A percentile compares a stretch with the other conserved stretches of the same genome.
These are phyloP conservation scores for Naganishia sp. DNA, from an alignment of 1,284 basidiomycete species.

Conservation along the genomic window DNA sequence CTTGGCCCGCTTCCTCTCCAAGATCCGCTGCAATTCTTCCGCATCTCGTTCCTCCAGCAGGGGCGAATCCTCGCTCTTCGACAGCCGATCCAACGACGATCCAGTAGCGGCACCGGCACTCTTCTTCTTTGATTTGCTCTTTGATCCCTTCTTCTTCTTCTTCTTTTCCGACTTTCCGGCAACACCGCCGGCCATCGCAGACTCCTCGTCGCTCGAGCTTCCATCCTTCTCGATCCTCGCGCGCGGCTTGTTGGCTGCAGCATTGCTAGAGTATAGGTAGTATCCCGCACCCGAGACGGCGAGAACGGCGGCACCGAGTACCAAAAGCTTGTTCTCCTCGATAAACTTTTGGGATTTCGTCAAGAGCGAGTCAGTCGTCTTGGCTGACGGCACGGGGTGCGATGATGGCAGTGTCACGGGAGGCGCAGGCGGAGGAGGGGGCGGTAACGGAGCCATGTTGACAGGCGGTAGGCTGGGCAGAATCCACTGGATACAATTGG, in stretches of 20 bases:
- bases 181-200: constrained; percentile 51
- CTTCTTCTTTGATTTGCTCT: constrained; percentile 50
- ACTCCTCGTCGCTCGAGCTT: constrained; percentile 52
- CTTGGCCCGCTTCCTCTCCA: constrained; percentile 29
- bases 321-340: constrained; percentile 51
- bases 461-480: not conserved
- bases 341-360: constrained; percentile 48
- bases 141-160: constrained; percentile 60
- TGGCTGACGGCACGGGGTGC: constrained; percentile 29
- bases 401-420: constrained; percentile 17
- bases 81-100: constrained; percentile 30
- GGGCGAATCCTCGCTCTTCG: constrained; percentile 58
- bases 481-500: not conserved
- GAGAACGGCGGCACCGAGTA: constrained; percentile 63
- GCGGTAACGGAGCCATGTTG: constrained; percentile 27
- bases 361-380: constrained; percentile 39
- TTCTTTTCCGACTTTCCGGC: constrained; percentile 45
- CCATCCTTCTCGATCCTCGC: constrained; percentile 16
- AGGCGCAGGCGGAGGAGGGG: constrained; percentile 5
- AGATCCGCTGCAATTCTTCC: constrained; percentile 51
- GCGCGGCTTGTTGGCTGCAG: constrained; percentile 15
- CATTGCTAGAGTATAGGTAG: constrained; percentile 57
- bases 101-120: constrained; percentile 26
- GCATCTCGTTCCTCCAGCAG: constrained; percentile 67
- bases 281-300: constrained; percentile 77